Conservation (phyloP, 139 green algal genomes). For the Tetradesmus lagerheimii region DNA sequence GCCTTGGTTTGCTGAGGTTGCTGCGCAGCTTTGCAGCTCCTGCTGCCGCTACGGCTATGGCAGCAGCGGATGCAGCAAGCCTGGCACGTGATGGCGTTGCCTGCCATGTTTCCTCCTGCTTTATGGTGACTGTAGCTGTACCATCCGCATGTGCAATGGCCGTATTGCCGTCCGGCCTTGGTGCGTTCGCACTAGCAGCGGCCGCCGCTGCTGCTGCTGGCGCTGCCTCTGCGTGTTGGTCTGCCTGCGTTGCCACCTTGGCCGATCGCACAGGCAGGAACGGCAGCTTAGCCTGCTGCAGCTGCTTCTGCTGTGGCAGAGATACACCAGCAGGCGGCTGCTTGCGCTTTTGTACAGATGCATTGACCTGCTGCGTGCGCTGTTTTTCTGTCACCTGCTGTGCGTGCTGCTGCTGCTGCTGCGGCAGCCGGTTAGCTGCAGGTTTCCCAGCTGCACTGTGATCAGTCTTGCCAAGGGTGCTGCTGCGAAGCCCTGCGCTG, state of each 20-base stretch:
- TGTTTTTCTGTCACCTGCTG: slow-evolving; percentile 2
- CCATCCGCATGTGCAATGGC: background rate
- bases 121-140: background rate
- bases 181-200: background rate
- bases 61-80: background rate
- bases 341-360: background rate
- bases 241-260: background rate
- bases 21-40: background rate
- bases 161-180: no score
- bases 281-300: slow-evolving; percentile 18
- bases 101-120: background rate
- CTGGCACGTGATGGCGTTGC: background rate
- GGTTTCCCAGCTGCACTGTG: background rate
- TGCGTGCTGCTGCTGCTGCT: background rate
- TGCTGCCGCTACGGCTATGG: background rate
- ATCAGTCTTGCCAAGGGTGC: no score
- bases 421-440: background rate
- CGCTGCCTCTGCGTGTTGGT: background rate
- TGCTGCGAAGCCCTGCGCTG: no score
- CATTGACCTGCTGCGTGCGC: background rate
- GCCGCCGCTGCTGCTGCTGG: slow-evolving; percentile 17
- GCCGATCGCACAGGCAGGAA: background rate
- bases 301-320: background rate
- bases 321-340: background rate
- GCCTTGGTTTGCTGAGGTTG: background rate